Evolutionary conservation across 441 rosid species (phyloP).

Genomic region (Adansonia gregorii): DNA sequence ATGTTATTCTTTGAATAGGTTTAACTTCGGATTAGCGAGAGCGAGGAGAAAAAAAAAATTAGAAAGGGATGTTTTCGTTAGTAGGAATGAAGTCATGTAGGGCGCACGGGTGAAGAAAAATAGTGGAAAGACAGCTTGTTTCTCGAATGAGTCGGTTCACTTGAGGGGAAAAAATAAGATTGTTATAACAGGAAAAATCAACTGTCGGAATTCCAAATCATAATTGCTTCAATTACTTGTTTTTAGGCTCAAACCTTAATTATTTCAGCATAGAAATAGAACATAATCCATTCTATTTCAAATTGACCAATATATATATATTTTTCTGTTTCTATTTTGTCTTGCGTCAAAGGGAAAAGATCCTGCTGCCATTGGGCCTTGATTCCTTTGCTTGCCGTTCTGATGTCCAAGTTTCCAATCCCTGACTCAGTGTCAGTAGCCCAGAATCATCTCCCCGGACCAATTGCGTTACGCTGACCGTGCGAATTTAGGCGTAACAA

Average conservation of each 20-base stretch:
- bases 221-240: background rate
- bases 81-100: background rate
- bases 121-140: conserved; percentile 1
- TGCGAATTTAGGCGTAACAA: too few species aligned
- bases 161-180: background rate
- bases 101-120: background rate
- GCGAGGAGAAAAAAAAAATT: background rate
- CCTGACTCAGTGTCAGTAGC: too few species aligned
- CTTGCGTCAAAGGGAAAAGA: too few species aligned
- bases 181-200: background rate
- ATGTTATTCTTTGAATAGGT: too few species aligned
- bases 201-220: background rate
- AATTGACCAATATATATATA: too few species aligned
- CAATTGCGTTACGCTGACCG: too few species aligned
- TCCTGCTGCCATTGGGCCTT: too few species aligned
- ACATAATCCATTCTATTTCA: too few species aligned
- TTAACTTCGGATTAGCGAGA: background rate
- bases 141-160: conserved; percentile 1
- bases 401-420: too few species aligned
- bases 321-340: too few species aligned
- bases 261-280: background rate
- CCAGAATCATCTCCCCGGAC: too few species aligned
- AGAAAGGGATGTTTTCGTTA: background rate
- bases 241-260: background rate
- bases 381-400: too few species aligned